A percentile compares a stretch with the other conserved stretches of the same genome.
Conservation (phyloP, 78 protist species). For the Chrysochromulina parva region DNA sequence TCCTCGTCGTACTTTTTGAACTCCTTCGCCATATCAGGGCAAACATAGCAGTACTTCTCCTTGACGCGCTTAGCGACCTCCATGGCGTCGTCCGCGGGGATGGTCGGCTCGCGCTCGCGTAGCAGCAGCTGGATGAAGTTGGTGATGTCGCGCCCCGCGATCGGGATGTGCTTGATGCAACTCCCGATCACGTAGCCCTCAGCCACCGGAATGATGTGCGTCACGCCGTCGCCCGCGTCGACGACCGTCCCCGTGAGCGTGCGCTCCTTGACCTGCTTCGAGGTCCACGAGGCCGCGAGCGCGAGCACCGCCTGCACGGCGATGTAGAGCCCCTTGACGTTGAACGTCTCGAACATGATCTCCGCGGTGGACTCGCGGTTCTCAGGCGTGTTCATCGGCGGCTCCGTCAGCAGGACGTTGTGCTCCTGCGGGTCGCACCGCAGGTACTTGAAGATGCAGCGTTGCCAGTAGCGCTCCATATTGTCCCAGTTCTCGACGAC, state of each 20-base stretch:
- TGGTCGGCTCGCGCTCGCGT: conserved; percentile 91
- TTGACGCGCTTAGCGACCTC: conserved; percentile 59
- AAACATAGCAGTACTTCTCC: conserved; percentile 88
- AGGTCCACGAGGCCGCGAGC: conserved; percentile 79
- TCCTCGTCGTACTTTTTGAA: conserved; percentile 90
- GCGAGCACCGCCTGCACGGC: conserved; percentile 99
- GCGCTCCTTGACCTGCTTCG: conserved; percentile 39
- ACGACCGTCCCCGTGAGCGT: conserved; percentile 96
- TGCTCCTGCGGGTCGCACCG: conserved; percentile 99
- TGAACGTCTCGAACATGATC: conserved; percentile 99
- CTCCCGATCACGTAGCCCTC: conserved; percentile 95
- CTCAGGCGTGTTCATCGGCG: conserved; percentile 94
- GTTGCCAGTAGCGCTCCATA: conserved; percentile 98
- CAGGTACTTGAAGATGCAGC: conserved; percentile 94
- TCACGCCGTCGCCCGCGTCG: conserved; percentile 98
- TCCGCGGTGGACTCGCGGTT: conserved; percentile 99
- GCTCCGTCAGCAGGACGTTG: conserved; percentile 76
- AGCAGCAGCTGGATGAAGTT: conserved; percentile 89
- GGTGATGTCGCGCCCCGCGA: conserved; percentile 98
- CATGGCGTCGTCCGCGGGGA: conserved; percentile 92
- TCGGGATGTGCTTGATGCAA: conserved; percentile 94
- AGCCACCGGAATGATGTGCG: conserved; percentile 99
- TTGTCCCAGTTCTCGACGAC: conserved; percentile 94
- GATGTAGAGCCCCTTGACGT: conserved; percentile 95
- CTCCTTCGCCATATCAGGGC: conserved; percentile 94